Evolutionary conservation across 2,329 filamentous ascomycete species (phyloP).

Genomic region (Neurospora sp.): DNA sequence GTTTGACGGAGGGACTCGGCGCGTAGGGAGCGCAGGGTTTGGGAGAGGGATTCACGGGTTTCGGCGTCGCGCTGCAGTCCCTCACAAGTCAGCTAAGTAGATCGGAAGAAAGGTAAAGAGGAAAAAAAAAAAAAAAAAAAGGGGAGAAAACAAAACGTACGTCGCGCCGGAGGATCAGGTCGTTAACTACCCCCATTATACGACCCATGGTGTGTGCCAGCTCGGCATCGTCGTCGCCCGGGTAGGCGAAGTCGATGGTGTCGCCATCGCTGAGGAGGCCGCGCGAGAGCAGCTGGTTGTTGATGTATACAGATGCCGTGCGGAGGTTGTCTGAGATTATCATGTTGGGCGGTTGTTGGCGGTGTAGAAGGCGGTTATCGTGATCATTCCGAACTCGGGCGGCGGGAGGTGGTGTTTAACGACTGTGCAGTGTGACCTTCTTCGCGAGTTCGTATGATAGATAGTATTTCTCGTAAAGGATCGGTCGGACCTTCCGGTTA

Average conservation of each 20-base stretch:
- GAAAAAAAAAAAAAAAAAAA: neutral
- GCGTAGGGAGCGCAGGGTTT: conserved; percentile 65
- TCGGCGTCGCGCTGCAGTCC: conserved; percentile 67
- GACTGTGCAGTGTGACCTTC: neutral
- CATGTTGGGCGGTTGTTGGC: conserved; percentile 27
- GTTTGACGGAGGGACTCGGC: conserved; percentile 65
- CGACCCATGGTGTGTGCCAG: conserved; percentile 61
- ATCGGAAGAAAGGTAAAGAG: neutral
- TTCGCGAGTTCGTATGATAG: neutral
- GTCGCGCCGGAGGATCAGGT: conserved; percentile 81
- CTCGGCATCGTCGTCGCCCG: conserved; percentile 45
- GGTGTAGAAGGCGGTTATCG: conserved; percentile 1
- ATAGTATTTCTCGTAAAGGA: neutral
- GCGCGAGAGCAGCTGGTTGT: conserved; percentile 59
- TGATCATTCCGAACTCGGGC: conserved; percentile 3
- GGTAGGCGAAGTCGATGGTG: conserved; percentile 71
- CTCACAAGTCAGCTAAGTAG: too few species aligned
- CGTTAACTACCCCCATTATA: conserved; percentile 89
- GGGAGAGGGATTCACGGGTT: conserved; percentile 72
- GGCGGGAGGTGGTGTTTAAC: conserved; percentile 4
- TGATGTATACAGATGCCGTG: conserved; percentile 62
- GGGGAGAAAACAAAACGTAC: conserved; percentile 38
- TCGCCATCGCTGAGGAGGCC: conserved; percentile 59
- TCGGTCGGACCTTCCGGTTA: neutral
- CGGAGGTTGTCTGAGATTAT: conserved; percentile 51